Evolutionary conservation across 805 yeast species (phyloP).

Genomic region (Wickerhamomyces strasburgensis): DNA sequence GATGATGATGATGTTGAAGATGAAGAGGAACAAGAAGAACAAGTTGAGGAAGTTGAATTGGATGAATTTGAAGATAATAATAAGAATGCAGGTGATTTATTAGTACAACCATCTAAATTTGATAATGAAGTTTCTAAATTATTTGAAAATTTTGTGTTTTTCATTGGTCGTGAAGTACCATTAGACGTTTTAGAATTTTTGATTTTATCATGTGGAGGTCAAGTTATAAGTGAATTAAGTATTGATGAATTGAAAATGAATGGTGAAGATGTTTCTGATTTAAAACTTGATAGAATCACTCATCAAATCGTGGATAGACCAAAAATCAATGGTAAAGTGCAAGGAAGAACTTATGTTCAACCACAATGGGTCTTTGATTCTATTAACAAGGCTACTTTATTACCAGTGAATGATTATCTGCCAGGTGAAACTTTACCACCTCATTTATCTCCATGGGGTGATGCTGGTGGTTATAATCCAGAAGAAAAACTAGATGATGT

Average conservation of each 20-base stretch:
- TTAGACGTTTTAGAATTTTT: conserved; percentile 86
- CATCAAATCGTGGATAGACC: conserved; percentile 97
- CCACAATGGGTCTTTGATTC: conserved; percentile 98
- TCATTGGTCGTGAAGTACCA: conserved; percentile 92
- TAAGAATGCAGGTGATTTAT: conserved; percentile 59
- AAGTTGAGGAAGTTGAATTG: conserved; percentile 44
- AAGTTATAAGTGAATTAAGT: conserved; percentile 78
- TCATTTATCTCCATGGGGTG: conserved; percentile 99
- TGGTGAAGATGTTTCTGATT: conserved; percentile 32
- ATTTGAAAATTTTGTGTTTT: conserved; percentile 74
- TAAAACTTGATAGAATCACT: conserved; percentile 68
- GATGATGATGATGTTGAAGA: conserved; percentile 34
- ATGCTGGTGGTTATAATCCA: conserved; percentile 86
- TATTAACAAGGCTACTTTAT: conserved; percentile 68
- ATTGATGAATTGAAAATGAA: conserved; percentile 59
- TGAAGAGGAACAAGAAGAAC: conserved; percentile 32
- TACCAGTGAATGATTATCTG: conserved; percentile 76
- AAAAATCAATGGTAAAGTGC: conserved; percentile 63
- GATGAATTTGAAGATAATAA: conserved; percentile 68
- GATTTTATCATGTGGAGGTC: conserved; percentile 82
- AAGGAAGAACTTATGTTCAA: conserved; percentile 90
- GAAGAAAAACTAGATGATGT: conserved; percentile 40
- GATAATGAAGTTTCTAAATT: conserved; percentile 59
- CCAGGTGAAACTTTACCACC: conserved; percentile 97
- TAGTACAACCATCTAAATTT: conserved; percentile 64